Conservation (phyloP, 805 yeast species). For the Ogataea paraovalis region DNA sequence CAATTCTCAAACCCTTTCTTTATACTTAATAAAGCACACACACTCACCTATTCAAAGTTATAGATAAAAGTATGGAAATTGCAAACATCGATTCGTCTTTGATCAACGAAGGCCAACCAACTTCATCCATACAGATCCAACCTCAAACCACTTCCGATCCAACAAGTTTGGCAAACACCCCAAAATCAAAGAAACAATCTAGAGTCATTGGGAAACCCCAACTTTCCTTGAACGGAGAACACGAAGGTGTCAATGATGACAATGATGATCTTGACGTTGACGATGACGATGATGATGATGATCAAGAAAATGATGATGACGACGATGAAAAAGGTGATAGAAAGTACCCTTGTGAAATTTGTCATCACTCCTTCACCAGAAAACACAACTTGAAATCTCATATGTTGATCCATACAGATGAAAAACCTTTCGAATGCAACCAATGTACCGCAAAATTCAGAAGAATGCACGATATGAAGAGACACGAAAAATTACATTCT, state of each 20-base stretch:
- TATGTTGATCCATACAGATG: conserved; percentile 60
- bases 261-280: not conserved
- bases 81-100: not conserved
- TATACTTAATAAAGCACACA: no score
- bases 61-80: not conserved
- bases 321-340: conserved; percentile 25
- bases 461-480: conserved; percentile 68
- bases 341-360: conserved; percentile 50
- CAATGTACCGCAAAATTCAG: conserved; percentile 62
- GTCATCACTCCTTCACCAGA: conserved; percentile 63
- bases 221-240: conserved; percentile 1
- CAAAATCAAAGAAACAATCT: not conserved
- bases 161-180: conserved; percentile 1
- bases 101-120: not conserved
- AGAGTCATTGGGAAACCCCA: not conserved
- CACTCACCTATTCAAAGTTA: no score
- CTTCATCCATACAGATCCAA: conserved; percentile 1
- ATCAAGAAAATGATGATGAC: conserved; percentile 13
- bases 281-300: conserved; percentile 1
- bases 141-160: conserved; percentile 8
- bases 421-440: conserved; percentile 60
- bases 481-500: conserved; percentile 72
- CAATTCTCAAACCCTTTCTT: no score
- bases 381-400: conserved; percentile 75
- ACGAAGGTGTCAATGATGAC: not conserved